Evolutionary conservation across 441 rosid genomes (phyloP), one percentile per base, ranked within the genome.

Genomic region (Flueggea neowawraea): DNA sequence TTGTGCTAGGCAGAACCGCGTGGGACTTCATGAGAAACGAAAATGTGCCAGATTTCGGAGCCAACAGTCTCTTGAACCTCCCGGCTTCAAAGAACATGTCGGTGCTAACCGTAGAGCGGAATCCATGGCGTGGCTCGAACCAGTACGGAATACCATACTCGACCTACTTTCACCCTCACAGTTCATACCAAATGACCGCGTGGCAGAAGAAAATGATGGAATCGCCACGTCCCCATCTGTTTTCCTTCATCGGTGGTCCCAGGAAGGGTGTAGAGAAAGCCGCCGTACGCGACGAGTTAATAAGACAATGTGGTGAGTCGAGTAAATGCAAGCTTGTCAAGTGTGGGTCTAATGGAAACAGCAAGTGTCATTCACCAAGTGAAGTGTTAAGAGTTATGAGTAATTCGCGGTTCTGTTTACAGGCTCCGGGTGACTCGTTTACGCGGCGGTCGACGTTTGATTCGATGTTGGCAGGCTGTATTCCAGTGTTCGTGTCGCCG

Each of bases 131-230:
- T 1, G 80, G 75, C 0, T 13, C 39, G 1, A 80, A 77, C 60
- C 86, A 78, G 36, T 56, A 71, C 45, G 88, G 87, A 6, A 69
- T 85, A 10, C 88, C 88, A 0, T 85, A 85, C 73, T 78, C 88
- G 0, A 70, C 90, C 22, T 82, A 85, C 57, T 82, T 82, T 69
- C 87, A 85, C 55, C 90, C 90, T 6, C 45, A 63, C 45, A 80
- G 70, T 55, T 53, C 66, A 2, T 52, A 12, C 0, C 74, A 85
- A 43, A 66, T 80, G 76, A n/a, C 54, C n/a, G 13, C 58, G 32
- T 85, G 90, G 88, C 82, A 75, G 58, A 6, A 43, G 5, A 58
- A 50, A 58, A 65, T 80, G 52, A 60, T 58, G 12, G 51, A 11
- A 6, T 69, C 72, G 5, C 47, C 33, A 2, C 75, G 90, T 52